phyloP scores from a whole-genome alignment of 2,329 filamentous ascomycete species.

The Penicillium crustosum region DNA sequence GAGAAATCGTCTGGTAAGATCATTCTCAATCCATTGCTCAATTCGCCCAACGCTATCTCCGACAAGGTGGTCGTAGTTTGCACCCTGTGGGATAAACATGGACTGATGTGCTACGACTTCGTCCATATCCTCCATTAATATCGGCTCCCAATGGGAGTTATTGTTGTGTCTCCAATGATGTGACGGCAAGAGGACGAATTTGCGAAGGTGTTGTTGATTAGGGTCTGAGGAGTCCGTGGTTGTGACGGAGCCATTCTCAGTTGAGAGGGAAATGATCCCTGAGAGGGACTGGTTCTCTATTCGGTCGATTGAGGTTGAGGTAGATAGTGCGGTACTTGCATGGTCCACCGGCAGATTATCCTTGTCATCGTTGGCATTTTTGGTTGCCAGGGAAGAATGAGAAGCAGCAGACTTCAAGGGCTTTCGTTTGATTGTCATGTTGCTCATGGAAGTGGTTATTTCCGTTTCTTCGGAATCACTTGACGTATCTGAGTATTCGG shows the following conservation, averaged over 20 bases:
- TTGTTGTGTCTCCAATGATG: constrained; percentile 54
- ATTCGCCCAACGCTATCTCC: constrained; percentile 69
- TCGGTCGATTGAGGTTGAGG: not conserved
- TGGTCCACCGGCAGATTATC: not conserved
- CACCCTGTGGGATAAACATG: constrained; percentile 67
- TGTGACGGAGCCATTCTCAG: constrained; percentile 11
- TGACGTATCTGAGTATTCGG: constrained; percentile 13
- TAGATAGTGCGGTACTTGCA: not conserved
- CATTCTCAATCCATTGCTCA: constrained; percentile 61
- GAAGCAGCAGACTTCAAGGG: not conserved
- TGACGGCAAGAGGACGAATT: constrained; percentile 75
- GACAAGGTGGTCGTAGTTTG: constrained; percentile 75
- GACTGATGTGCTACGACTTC: constrained; percentile 84
- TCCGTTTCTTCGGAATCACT: constrained; percentile 7
- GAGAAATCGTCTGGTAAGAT: constrained; percentile 18
- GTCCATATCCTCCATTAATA: constrained; percentile 80
- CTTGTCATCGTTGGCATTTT: not conserved
- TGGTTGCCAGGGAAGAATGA: not conserved
- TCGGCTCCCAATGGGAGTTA: constrained; percentile 72
- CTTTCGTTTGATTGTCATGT: constrained; percentile 1
- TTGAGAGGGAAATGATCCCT: constrained; percentile 8
- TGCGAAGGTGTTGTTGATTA: constrained; percentile 57
- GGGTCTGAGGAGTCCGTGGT: constrained; percentile 22
- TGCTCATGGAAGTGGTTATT: not conserved
- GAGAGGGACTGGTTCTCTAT: constrained; percentile 2